Percentiles rank a stretch among this genome's conserved stretches.
These are phyloP conservation scores for Rhododendron ovatum DNA, from an alignment of 148 eudicot genomes.

Conservation along the genomic window DNA sequence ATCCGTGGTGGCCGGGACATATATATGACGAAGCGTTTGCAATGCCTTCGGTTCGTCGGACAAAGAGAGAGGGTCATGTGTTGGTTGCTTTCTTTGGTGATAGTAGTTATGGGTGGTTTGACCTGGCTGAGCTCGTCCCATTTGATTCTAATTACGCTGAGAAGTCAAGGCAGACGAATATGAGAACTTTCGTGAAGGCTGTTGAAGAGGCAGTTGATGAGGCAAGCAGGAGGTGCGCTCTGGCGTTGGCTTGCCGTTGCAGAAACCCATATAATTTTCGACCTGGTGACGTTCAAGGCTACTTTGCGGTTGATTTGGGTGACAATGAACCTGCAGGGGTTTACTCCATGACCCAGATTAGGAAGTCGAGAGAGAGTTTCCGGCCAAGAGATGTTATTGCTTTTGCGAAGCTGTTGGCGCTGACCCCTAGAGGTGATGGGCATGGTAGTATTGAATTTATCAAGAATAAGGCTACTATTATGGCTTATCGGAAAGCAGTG, in stretches of 20 bases:
- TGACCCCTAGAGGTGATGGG: constrained; percentile 32
- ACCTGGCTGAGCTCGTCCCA: constrained; percentile 60
- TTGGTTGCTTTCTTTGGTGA: constrained; percentile 96
- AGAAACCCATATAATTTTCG: constrained; percentile 61
- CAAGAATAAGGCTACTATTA: constrained; percentile 49
- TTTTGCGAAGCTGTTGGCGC: constrained; percentile 58
- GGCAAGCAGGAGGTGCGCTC: constrained; percentile 53
- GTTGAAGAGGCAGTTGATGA: constrained; percentile 89
- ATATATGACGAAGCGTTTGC: constrained; percentile 69
- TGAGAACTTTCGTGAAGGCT: constrained; percentile 58
- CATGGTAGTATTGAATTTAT: constrained; percentile 37
- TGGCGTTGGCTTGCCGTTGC: constrained; percentile 78
- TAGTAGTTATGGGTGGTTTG: constrained; percentile 96
- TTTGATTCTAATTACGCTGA: constrained; percentile 63
- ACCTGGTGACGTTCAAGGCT: constrained; percentile 43
- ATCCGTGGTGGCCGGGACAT: constrained; percentile 99
- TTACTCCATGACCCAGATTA: constrained; percentile 60
- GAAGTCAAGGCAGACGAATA: constrained; percentile 59
- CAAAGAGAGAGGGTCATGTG: constrained; percentile 63
- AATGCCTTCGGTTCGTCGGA: constrained; percentile 51
- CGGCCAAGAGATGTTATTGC: constrained; percentile 42
- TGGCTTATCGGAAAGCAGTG: constrained; percentile 66
- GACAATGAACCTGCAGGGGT: constrained; percentile 61
- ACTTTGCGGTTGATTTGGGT: constrained; percentile 56
- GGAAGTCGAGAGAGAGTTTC: constrained; percentile 60